Base-by-base conservation (phyloP, 176 grass and related monocot genomes). In the Avena sativa region DNA sequence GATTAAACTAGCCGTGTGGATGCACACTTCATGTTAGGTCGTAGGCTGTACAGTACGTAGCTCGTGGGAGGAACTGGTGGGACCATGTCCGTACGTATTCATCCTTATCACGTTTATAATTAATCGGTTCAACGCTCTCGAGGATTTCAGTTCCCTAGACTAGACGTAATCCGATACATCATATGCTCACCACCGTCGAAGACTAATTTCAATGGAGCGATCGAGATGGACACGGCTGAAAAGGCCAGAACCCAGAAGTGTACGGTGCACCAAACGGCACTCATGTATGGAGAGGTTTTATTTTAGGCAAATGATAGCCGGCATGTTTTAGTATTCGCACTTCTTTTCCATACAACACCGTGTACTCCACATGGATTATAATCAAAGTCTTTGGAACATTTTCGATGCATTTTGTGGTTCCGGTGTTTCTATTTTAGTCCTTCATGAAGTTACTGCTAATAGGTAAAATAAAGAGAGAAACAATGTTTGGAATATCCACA, bases 81-180 rank as follows among this genome's bases (percentile, higher is more conserved):
- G 75, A 14, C 38, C 38, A 44, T 71, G 69, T 20, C 20, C 36
- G n/a, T 32, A 19, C 36, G n/a, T 32, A 19, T 57, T n/a, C 20
- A 59, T 71, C 51, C 51, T 36, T 78, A 17, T 60, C 38, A 88
- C 25, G 52, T 71, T 71, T 40, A 70, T 58, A 84, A 67, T 20
- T 23, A 59, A 67, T 72, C 13, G 20, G 48, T 7, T 51, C 53
- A 79, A 70, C 53, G 28, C 15, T 12, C 9, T 49, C 55, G 9
- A 19, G 74, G 55, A 62, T 64, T 64, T 73, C 75, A 64, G 52
- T 79, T 84, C 74, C 53, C 50, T 58, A 21, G 73, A 64, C 50
- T 58, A 21, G 73, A 64, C 60, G 71, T 67, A 79, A 53, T 79
- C 20, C 25, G 51, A 38, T 38, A 38, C 3, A 43, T 43, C 40